Evolutionary conservation across 441 rosid genomes (phyloP).

Genomic region (Raphanus hybrid): DNA sequence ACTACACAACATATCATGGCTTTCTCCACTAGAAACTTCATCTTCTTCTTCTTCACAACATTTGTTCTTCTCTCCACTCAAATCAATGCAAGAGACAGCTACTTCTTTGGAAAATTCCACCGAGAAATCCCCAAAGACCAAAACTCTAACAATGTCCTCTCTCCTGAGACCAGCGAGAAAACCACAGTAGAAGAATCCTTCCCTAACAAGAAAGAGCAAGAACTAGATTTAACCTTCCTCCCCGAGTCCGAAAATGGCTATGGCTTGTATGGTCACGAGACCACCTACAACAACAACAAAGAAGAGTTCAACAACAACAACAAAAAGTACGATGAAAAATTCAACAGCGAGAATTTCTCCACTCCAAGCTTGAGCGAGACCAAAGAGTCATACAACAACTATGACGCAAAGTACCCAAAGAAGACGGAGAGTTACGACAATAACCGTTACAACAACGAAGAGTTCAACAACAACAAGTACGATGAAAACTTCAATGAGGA

Average conservation of each 20-base stretch:
- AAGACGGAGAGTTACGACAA: constrained; percentile 21
- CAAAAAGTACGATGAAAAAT: constrained; percentile 31
- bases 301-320: constrained; percentile 36
- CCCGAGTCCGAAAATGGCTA: no score
- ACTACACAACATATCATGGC: constrained; percentile 48
- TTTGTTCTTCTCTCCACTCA: constrained; percentile 47
- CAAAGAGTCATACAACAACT: constrained; percentile 37
- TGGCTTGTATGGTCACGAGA: constrained; percentile 31
- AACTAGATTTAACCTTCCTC: neutral
- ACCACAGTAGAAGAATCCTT: constrained; percentile 29
- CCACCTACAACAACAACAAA: constrained; percentile 37
- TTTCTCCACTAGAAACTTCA: constrained; percentile 39
- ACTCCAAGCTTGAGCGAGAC: constrained; percentile 43
- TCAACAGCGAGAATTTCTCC: constrained; percentile 29
- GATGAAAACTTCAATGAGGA: constrained; percentile 22
- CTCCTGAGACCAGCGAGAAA: constrained; percentile 40
- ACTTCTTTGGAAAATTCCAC: constrained; percentile 71
- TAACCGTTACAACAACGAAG: constrained; percentile 18
- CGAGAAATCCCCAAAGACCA: constrained; percentile 39
- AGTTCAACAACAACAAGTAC: constrained; percentile 35
- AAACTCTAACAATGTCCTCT: constrained; percentile 28
- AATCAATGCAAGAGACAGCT: constrained; percentile 68
- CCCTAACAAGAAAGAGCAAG: constrained; percentile 36
- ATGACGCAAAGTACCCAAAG: constrained; percentile 36
- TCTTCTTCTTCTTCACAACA: constrained; percentile 47